These are phyloP conservation scores for Penicillium silybi DNA, from an alignment of 495 filamentous ascomycete genomes.

Conservation along the genomic window DNA sequence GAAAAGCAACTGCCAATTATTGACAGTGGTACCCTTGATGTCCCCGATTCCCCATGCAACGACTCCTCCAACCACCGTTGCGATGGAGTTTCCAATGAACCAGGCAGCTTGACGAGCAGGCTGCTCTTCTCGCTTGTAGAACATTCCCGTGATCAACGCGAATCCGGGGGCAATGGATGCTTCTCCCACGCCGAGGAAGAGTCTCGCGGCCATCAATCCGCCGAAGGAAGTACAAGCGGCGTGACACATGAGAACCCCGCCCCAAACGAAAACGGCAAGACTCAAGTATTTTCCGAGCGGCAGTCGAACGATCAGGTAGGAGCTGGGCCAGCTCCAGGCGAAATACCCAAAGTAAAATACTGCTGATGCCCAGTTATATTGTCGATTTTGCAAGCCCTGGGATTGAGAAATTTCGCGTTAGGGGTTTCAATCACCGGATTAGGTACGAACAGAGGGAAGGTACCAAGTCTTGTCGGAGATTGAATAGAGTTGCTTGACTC, in stretches of 20 bases:
- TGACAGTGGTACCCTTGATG: slow-evolving; percentile 18
- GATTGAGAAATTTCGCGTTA: too few relatives aligned
- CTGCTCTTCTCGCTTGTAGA: slow-evolving; percentile 51
- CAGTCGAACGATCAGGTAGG: slow-evolving; percentile 47
- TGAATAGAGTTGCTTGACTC: slow-evolving; percentile 51
- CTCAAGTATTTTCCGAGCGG: slow-evolving; percentile 50
- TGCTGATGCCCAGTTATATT: slow-evolving; percentile 46
- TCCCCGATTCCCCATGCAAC: slow-evolving; percentile 53
- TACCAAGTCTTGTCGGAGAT: slow-evolving; percentile 13
- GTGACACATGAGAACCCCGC: slow-evolving; percentile 21
- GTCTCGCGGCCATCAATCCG: slow-evolving; percentile 42
- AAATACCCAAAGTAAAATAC: slow-evolving; percentile 51
- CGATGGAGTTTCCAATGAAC: slow-evolving; percentile 36
- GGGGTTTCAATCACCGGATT: too few relatives aligned
- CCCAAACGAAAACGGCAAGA: slow-evolving; percentile 27
- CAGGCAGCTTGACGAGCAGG: slow-evolving; percentile 43
- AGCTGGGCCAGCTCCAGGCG: slow-evolving; percentile 46
- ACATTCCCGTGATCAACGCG: slow-evolving; percentile 52
- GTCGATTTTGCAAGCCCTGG: too few relatives aligned
- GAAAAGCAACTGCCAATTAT: slow-evolving; percentile 38
- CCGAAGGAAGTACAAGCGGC: slow-evolving; percentile 43
- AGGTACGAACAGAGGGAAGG: too few relatives aligned
- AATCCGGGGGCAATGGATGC: slow-evolving; percentile 28
- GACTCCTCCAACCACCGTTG: slow-evolving; percentile 50
- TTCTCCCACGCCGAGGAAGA: slow-evolving; percentile 33